These are phyloP conservation scores for Colletotrichum cordylinicola DNA, from an alignment of 2,329 filamentous ascomycete species.

Conservation along the genomic window DNA sequence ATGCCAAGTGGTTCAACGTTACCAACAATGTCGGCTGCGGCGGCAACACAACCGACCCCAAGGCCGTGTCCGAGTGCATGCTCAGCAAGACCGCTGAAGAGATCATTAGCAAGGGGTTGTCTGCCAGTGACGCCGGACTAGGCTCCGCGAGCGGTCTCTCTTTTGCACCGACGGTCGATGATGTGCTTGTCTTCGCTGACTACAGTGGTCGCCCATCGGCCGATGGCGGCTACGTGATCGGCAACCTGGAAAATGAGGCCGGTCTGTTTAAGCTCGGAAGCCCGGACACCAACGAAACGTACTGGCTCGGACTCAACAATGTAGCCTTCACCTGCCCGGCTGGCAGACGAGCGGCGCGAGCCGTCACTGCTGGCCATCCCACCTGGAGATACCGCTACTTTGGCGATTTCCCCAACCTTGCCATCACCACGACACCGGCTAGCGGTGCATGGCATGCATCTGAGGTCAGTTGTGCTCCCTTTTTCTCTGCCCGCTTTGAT, in stretches of 20 bases:
- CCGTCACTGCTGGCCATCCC: constrained; percentile 29
- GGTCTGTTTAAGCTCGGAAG: constrained; percentile 31
- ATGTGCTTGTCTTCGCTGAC: constrained; percentile 8
- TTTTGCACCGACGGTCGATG: constrained; percentile 6
- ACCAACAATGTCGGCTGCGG: constrained; percentile 31
- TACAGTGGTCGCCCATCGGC: constrained; percentile 10
- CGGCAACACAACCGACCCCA: constrained; percentile 23
- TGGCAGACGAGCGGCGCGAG: constrained; percentile 28
- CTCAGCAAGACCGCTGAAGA: not conserved
- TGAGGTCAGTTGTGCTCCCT: constrained; percentile 26
- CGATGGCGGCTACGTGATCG: constrained; percentile 26
- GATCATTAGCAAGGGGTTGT: not conserved
- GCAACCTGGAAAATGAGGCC: constrained; percentile 37
- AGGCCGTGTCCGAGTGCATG: constrained; percentile 26
- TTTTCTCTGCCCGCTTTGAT: not conserved
- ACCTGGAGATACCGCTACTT: constrained; percentile 44
- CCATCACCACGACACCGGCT: constrained; percentile 29
- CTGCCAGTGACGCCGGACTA: not conserved
- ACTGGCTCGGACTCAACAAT: constrained; percentile 32
- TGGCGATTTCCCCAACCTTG: constrained; percentile 39
- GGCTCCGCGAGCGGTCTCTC: not conserved
- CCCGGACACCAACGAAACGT: constrained; percentile 24
- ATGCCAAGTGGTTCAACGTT: constrained; percentile 22
- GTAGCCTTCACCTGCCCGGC: constrained; percentile 38
- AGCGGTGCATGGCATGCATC: constrained; percentile 38